Evolutionary conservation across 805 yeast species (phyloP).

Genomic region (Starmerella kuoi): DNA sequence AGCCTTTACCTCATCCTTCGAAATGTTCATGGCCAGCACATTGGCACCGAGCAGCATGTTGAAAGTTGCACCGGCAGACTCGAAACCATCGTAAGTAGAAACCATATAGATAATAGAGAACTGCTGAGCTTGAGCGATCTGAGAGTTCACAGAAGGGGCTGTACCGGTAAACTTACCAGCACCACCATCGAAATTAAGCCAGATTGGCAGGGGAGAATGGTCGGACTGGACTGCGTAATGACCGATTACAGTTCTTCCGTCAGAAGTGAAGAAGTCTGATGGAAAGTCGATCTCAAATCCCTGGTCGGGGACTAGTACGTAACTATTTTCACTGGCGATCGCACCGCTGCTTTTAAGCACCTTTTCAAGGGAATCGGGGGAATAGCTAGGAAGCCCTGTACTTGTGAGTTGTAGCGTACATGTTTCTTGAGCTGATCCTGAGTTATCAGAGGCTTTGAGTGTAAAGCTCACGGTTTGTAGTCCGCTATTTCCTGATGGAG

Average conservation of each 20-base stretch:
- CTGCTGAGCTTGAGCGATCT: conserved; percentile 72
- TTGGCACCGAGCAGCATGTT: conserved; percentile 79
- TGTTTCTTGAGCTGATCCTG: conserved; percentile 37
- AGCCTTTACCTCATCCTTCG: conserved; percentile 53
- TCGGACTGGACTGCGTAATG: conserved; percentile 75
- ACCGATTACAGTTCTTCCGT: conserved; percentile 41
- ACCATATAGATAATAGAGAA: conserved; percentile 67
- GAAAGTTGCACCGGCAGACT: conserved; percentile 61
- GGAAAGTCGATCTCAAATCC: conserved; percentile 55
- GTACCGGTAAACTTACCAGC: conserved; percentile 66
- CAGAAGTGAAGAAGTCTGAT: conserved; percentile 43
- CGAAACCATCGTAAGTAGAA: conserved; percentile 60
- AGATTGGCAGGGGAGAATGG: conserved; percentile 79
- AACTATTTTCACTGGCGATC: conserved; percentile 64
- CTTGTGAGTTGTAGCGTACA: conserved; percentile 52
- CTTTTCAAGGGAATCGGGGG: conserved; percentile 35
- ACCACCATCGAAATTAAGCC: conserved; percentile 61
- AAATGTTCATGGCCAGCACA: conserved; percentile 53
- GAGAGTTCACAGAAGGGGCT: conserved; percentile 76
- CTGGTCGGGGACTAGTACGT: conserved; percentile 61
- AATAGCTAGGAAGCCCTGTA: conserved; percentile 43
- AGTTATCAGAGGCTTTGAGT: conserved; percentile 51
- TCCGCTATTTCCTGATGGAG: conserved; percentile 35
- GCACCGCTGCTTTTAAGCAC: conserved; percentile 54
- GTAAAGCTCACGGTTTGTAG: conserved; percentile 38